Conservation (phyloP, 495 filamentous ascomycete genomes). For the Astrothelium subdiscretum region DNA sequence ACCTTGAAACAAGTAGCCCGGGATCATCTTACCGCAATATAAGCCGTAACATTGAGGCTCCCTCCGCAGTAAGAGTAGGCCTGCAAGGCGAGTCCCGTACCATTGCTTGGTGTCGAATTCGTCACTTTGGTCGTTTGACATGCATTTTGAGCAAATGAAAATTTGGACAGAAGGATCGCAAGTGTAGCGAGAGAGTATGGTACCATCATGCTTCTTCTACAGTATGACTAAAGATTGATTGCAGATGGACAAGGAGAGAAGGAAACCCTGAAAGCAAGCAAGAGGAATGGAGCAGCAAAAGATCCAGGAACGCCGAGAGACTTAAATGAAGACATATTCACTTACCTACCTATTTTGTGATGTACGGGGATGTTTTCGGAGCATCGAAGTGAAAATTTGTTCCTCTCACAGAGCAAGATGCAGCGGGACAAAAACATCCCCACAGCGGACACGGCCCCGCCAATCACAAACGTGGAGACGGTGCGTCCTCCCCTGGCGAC, state of each 20-base stretch:
- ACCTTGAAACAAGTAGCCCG: slow-evolving; percentile 2
- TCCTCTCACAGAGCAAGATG: background rate
- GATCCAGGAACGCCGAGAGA: background rate
- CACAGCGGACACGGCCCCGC: background rate
- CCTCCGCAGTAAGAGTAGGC: slow-evolving; percentile 8
- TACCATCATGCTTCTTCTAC: too few relatives aligned
- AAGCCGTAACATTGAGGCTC: background rate
- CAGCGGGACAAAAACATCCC: background rate
- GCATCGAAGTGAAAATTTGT: background rate
- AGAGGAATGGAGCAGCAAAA: background rate
- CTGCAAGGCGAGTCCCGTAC: slow-evolving; percentile 6
- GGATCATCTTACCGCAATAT: background rate
- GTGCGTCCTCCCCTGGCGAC: background rate
- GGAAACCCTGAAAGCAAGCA: background rate
- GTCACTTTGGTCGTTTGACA: slow-evolving; percentile 11
- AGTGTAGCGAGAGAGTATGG: background rate
- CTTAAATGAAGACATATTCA: background rate
- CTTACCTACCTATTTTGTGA: background rate
- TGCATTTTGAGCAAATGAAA: background rate
- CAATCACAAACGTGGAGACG: slow-evolving; percentile 2
- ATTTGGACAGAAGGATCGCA: background rate
- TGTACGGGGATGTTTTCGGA: background rate
- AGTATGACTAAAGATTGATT: background rate
- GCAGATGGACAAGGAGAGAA: background rate
- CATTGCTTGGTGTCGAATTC: slow-evolving; percentile 2